Conservation (phyloP, 2,329 filamentous ascomycete genomes). For the Colletotrichum sp. region DNA sequence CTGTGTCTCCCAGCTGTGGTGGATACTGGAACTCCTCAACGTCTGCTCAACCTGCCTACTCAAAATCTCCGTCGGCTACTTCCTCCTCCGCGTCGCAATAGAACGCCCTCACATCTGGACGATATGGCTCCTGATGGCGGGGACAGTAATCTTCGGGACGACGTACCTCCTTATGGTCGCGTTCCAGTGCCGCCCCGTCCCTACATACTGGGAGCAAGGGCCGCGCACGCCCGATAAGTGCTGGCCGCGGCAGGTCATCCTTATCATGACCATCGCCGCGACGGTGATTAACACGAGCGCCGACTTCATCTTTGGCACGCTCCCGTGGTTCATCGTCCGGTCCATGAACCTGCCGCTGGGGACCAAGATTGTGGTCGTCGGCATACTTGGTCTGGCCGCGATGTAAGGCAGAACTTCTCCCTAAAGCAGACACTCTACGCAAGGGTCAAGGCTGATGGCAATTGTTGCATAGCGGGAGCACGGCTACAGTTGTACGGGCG, state of each 20-base stretch:
- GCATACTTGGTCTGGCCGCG: constrained; percentile 35
- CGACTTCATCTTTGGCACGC: constrained; percentile 43
- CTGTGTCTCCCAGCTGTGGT: constrained; percentile 31
- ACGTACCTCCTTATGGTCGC: constrained; percentile 45
- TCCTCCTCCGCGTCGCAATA: constrained; percentile 45
- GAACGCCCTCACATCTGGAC: constrained; percentile 35
- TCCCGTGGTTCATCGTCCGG: constrained; percentile 44
- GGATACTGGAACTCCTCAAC: constrained; percentile 45
- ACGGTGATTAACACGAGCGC: constrained; percentile 40
- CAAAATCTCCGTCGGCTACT: constrained; percentile 47
- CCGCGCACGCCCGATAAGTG: constrained; percentile 32
- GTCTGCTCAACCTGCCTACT: constrained; percentile 33
- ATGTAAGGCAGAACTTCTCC: constrained; percentile 23
- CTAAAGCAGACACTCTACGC: background rate
- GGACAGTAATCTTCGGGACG: constrained; percentile 39
- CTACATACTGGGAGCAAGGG: constrained; percentile 41
- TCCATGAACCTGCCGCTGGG: constrained; percentile 41
- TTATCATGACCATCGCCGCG: constrained; percentile 38
- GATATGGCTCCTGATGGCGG: constrained; percentile 36
- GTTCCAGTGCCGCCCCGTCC: constrained; percentile 44
- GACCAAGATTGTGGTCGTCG: constrained; percentile 40
- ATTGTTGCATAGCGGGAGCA: constrained; percentile 12
- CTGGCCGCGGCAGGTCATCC: constrained; percentile 26
- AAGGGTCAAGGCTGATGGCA: background rate
- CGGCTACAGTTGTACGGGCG: constrained; percentile 48